Conservation (phyloP, 306 rosid species). For the Mucuna pruriens region DNA sequence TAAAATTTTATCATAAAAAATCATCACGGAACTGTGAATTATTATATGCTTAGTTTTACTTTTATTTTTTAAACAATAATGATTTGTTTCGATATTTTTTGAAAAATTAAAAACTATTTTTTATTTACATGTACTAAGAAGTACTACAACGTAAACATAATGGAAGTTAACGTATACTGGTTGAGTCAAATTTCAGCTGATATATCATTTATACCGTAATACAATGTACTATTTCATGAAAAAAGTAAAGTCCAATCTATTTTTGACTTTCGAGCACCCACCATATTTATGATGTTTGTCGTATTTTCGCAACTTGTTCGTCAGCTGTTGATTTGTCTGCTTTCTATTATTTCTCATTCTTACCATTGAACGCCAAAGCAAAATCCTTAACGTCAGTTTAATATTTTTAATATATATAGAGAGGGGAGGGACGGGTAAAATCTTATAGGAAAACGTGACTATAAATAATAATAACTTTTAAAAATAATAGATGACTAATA, state of each 20-base stretch:
- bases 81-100: no score
- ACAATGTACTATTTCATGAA: background rate
- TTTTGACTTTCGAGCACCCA: background rate
- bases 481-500: no score
- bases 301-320: background rate
- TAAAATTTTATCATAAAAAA: no score
- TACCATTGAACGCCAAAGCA: background rate
- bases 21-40: no score
- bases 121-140: no score
- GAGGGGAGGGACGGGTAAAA: no score
- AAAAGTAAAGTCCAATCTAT: background rate
- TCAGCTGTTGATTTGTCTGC: background rate
- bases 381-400: background rate
- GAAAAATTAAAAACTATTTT: no score
- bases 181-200: background rate
- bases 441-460: no score
- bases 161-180: background rate
- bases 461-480: no score
- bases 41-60: no score
- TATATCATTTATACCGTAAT: background rate
- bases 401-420: background rate
- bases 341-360: background rate
- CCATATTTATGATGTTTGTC: background rate
- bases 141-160: background rate
- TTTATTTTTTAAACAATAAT: no score